Evolutionary conservation across 176 grass and related monocot species (phyloP).

Genomic region (Saccharum officinarum): DNA sequence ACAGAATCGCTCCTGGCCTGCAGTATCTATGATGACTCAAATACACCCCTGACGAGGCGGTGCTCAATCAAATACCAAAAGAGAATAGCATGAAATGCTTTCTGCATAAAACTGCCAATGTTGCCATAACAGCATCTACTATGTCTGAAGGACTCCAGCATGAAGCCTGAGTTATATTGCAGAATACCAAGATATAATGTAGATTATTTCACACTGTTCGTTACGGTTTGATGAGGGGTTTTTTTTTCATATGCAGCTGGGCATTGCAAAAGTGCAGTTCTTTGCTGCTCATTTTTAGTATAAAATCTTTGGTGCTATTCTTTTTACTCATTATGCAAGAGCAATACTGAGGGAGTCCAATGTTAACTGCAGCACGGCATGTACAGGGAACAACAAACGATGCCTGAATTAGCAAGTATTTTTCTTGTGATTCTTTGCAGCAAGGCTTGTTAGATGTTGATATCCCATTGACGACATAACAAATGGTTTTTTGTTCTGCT

Average conservation of each 20-base stretch:
- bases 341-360: constrained; percentile 9
- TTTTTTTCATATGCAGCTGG: constrained; percentile 4
- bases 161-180: constrained; percentile 1
- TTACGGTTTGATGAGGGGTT: background rate
- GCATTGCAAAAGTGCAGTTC: constrained; percentile 41
- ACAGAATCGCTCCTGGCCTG: background rate
- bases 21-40: background rate
- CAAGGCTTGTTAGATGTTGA: constrained; percentile 7
- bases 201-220: constrained; percentile 11
- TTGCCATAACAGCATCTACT: background rate
- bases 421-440: background rate
- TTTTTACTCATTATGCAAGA: constrained; percentile 2
- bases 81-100: background rate
- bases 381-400: constrained; percentile 20
- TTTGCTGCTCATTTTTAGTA: constrained; percentile 16
- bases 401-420: constrained; percentile 1
- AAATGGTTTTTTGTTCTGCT: background rate
- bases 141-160: background rate
- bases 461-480: background rate
- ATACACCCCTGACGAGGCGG: background rate
- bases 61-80: background rate
- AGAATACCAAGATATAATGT: background rate
- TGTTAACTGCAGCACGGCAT: background rate
- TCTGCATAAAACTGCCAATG: background rate
- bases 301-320: constrained; percentile 20